Evolutionary conservation across 2,329 filamentous ascomycete species (phyloP).

Genomic region (Colletotrichum incanum): DNA sequence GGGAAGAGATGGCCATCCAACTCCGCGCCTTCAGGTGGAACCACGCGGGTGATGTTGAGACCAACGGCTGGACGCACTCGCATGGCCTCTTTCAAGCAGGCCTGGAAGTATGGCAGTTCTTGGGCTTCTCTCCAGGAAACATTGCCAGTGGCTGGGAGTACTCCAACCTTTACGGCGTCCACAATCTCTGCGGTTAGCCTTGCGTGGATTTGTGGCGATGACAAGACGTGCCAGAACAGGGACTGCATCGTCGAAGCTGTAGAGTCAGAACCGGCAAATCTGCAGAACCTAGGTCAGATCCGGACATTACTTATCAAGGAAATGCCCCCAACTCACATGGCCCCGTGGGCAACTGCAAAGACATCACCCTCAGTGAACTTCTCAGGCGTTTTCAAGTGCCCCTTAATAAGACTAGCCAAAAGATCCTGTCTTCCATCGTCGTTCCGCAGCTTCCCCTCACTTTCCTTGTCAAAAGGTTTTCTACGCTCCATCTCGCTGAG

Average conservation of each 20-base stretch:
- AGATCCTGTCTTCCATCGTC: constrained; percentile 65
- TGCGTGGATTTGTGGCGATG: constrained; percentile 59
- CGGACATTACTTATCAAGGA: not conserved
- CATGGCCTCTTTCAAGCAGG: constrained; percentile 70
- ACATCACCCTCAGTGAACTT: constrained; percentile 67
- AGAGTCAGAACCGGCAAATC: constrained; percentile 73
- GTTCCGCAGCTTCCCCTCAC: constrained; percentile 56
- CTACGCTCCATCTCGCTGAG: constrained; percentile 64
- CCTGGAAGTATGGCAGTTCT: constrained; percentile 68
- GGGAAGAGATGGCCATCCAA: constrained; percentile 67
- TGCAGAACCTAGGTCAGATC: constrained; percentile 45
- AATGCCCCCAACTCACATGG: constrained; percentile 61
- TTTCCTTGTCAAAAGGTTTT: constrained; percentile 62
- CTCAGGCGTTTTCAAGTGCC: constrained; percentile 65
- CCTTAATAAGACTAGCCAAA: constrained; percentile 66
- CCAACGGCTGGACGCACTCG: constrained; percentile 70
- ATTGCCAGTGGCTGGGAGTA: constrained; percentile 58
- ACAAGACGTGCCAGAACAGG: constrained; percentile 67
- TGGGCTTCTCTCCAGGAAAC: constrained; percentile 65
- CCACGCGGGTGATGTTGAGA: constrained; percentile 66
- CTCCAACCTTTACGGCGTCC: constrained; percentile 54
- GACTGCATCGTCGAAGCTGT: constrained; percentile 73
- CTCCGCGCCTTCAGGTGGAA: constrained; percentile 66
- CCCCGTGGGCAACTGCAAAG: constrained; percentile 71
- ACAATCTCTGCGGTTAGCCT: constrained; percentile 61